Evolutionary conservation across 2,329 filamentous ascomycete species (phyloP).

Genomic region (Clonostachys byssicola): DNA sequence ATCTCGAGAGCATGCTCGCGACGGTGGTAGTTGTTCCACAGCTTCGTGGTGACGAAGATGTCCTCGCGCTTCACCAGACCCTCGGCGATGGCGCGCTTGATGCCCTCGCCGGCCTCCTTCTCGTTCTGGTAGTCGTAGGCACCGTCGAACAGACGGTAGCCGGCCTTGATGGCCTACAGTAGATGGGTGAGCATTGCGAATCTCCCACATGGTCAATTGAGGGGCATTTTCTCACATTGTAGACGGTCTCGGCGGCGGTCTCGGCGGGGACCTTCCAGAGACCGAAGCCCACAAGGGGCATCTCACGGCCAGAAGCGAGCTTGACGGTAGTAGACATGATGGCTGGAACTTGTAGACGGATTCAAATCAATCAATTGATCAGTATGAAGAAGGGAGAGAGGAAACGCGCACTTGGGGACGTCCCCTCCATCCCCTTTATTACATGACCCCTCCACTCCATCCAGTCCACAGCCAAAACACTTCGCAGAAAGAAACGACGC

Average conservation of each 20-base stretch:
- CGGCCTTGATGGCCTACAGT: conserved; percentile 40
- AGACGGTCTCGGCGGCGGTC: conserved; percentile 50
- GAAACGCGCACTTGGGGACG: too few relatives aligned
- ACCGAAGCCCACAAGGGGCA: conserved; percentile 60
- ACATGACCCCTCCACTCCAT: too few relatives aligned
- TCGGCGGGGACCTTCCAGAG: conserved; percentile 63
- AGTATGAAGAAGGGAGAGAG: too few relatives aligned
- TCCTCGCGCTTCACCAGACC: conserved; percentile 67
- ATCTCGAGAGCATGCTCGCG: conserved; percentile 69
- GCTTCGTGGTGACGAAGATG: conserved; percentile 85
- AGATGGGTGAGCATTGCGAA: background rate
- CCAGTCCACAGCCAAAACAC: too few relatives aligned
- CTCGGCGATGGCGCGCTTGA: conserved; percentile 50
- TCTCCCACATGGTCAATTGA: too few relatives aligned
- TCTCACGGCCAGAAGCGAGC: conserved; percentile 41
- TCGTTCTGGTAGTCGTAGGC: conserved; percentile 61
- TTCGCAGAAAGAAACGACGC: too few relatives aligned
- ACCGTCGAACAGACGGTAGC: conserved; percentile 47
- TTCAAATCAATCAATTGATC: background rate
- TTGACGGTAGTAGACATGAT: conserved; percentile 30
- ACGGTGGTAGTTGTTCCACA: conserved; percentile 88
- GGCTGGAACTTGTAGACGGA: too few relatives aligned
- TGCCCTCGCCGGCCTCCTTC: conserved; percentile 59
- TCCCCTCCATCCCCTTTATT: too few relatives aligned
- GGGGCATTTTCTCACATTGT: conserved; percentile 31